A percentile compares a stretch with the other conserved stretches of the same genome.
phyloP scores from a whole-genome alignment of 2,329 filamentous ascomycete species.

The Penicillium sumatraense region DNA sequence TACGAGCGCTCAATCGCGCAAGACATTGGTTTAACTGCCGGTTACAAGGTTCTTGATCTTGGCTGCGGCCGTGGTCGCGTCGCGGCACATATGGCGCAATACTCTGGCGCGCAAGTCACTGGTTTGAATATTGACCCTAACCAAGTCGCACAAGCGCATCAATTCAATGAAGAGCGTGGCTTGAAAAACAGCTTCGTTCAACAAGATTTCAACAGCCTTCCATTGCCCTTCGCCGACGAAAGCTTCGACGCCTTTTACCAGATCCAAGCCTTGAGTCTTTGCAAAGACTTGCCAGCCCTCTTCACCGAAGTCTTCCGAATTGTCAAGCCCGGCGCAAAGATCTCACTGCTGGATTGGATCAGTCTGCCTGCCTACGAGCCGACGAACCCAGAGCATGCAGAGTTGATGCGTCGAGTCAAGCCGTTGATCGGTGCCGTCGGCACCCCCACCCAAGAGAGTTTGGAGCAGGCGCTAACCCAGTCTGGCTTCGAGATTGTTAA shows the following conservation, averaged over 20 bases:
- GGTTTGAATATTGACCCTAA: constrained; percentile 61
- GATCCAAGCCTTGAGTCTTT: constrained; percentile 62
- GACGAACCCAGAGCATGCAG: constrained; percentile 51
- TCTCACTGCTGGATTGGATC: constrained; percentile 60
- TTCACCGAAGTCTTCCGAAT: constrained; percentile 57
- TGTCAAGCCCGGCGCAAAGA: constrained; percentile 55
- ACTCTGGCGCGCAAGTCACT: constrained; percentile 53
- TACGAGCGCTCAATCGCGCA: constrained; percentile 57
- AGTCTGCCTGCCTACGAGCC: constrained; percentile 57
- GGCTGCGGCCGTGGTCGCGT: constrained; percentile 60
- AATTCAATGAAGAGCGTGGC: constrained; percentile 51
- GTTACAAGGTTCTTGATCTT: constrained; percentile 56
- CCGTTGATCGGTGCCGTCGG: constrained; percentile 61
- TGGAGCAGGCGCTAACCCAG: constrained; percentile 52
- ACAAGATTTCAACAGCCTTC: constrained; percentile 58
- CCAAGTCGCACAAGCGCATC: constrained; percentile 53
- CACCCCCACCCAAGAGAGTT: constrained; percentile 54
- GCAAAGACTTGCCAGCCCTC: constrained; percentile 53
- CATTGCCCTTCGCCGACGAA: constrained; percentile 55
- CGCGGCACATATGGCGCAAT: constrained; percentile 58
- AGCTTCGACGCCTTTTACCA: constrained; percentile 60
- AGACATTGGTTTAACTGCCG: constrained; percentile 51
- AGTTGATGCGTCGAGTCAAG: constrained; percentile 60
- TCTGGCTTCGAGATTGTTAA: constrained; percentile 55
- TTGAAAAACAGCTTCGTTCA: constrained; percentile 55